Percentiles rank a stretch among this genome's conserved stretches.
phyloP scores from a whole-genome alignment of 345 rosid species.

The Zanthoxylum bungeanum region DNA sequence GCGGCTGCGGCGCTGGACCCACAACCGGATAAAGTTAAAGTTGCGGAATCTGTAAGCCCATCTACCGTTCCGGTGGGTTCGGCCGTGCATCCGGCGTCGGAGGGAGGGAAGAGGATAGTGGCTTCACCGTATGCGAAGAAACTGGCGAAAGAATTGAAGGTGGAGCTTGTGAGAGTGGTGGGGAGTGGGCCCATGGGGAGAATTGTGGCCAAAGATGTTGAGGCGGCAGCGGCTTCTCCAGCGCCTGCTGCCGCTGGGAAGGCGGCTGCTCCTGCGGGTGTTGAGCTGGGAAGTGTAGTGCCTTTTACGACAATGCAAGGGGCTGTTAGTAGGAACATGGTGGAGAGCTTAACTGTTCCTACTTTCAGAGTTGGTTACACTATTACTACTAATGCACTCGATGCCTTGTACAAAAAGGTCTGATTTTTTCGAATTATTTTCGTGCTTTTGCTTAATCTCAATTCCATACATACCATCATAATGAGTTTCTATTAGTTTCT shows the following conservation, averaged over 20 bases:
- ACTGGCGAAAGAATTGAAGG: conserved; percentile 78
- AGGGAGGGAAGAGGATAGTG: conserved; percentile 82
- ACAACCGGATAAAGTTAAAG: background rate
- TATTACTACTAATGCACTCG: conserved; percentile 76
- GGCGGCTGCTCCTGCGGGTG: conserved; percentile 15
- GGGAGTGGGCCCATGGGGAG: conserved; percentile 94
- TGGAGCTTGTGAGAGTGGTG: conserved; percentile 55
- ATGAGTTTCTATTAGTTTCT: too few relatives aligned
- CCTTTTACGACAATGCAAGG: conserved; percentile 91
- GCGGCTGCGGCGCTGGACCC: conserved; percentile 1
- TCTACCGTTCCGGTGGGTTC: conserved; percentile 27
- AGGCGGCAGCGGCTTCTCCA: conserved; percentile 47
- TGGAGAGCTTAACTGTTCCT: conserved; percentile 81
- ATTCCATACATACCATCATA: too few relatives aligned
- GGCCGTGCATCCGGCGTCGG: conserved; percentile 71
- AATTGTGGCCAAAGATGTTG: conserved; percentile 95
- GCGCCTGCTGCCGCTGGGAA: conserved; percentile 19
- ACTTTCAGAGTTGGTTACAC: conserved; percentile 90
- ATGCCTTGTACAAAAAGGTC: conserved; percentile 90
- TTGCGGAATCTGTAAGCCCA: conserved; percentile 21
- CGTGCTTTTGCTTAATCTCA: background rate
- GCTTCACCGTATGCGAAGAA: conserved; percentile 92
- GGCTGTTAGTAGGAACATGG: conserved; percentile 82
- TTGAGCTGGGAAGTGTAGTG: conserved; percentile 60
- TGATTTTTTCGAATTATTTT: background rate